Conservation (phyloP, 768 basidiomycete genomes). For the Lanmaoa rubissima region DNA sequence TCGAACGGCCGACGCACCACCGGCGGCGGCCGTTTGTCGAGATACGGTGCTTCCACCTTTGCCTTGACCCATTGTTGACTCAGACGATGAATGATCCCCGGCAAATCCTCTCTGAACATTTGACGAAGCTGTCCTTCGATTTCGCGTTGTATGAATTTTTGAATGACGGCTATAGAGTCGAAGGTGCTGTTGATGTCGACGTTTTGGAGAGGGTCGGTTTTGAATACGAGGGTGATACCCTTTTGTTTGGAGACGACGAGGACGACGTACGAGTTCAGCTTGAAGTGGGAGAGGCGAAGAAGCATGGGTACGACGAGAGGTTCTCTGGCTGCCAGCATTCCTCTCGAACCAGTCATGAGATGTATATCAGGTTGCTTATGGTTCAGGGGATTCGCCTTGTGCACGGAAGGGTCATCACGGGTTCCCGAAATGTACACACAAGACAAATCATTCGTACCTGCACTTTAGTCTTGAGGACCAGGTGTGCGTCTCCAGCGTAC, state of each 20-base stretch:
- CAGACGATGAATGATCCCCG: conserved; percentile 93
- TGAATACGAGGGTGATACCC: conserved; percentile 98
- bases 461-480: conserved; percentile 85
- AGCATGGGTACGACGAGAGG: conserved; percentile 98
- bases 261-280: conserved; percentile 92
- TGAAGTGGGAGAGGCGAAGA: conserved; percentile 92
- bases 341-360: conserved; percentile 75
- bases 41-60: conserved; percentile 90
- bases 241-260: conserved; percentile 97
- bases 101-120: conserved; percentile 97
- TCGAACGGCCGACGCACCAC: conserved; percentile 35
- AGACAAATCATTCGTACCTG: conserved; percentile 53
- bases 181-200: conserved; percentile 98
- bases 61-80: conserved; percentile 96
- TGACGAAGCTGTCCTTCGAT: conserved; percentile 96
- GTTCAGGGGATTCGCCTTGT: conserved; percentile 90
- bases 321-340: conserved; percentile 92
- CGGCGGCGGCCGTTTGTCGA: conserved; percentile 50
- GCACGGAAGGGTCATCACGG: conserved; percentile 5
- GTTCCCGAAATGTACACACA: not conserved
- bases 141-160: conserved; percentile 96
- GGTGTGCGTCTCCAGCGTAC: conserved; percentile 90
- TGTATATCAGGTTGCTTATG: conserved; percentile 91
- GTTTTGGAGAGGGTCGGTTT: conserved; percentile 97
- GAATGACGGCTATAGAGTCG: conserved; percentile 96